These are phyloP conservation scores for Cryphonectria japonica DNA, from an alignment of 2,329 filamentous ascomycete genomes.

Conservation along the genomic window DNA sequence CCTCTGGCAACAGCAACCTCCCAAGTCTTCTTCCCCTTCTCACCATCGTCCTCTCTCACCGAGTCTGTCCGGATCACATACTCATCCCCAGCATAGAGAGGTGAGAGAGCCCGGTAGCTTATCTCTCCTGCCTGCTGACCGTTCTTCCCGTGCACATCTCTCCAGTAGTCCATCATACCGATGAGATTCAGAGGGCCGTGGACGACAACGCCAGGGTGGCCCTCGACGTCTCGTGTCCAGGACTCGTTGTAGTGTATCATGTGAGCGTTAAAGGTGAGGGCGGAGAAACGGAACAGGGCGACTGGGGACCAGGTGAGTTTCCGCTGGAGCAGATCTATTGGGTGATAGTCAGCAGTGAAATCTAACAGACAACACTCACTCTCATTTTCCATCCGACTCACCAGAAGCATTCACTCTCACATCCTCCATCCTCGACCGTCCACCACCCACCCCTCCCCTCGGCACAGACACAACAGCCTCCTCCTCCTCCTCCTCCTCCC, in stretches of 20 bases:
- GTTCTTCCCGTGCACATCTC: conserved; percentile 49
- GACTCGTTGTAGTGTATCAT: conserved; percentile 78
- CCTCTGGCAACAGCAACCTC: conserved; percentile 53
- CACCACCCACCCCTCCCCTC: conserved; percentile 1
- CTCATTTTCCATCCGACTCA: conserved; percentile 4
- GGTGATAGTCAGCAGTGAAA: conserved; percentile 3
- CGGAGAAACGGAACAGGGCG: conserved; percentile 78
- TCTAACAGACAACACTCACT: no score
- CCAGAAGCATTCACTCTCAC: conserved; percentile 15
- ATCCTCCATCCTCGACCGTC: conserved; percentile 20
- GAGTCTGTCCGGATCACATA: conserved; percentile 63
- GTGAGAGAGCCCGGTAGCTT: conserved; percentile 70
- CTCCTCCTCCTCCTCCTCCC: not conserved
- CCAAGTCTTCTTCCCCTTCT: conserved; percentile 38
- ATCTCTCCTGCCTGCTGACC: conserved; percentile 49
- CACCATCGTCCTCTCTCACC: conserved; percentile 42
- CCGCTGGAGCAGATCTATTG: conserved; percentile 29
- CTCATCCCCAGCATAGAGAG: conserved; percentile 69
- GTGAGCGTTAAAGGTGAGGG: conserved; percentile 84
- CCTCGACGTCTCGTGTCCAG: conserved; percentile 68
- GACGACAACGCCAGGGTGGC: conserved; percentile 72
- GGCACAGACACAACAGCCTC: not conserved
- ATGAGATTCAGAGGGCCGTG: conserved; percentile 81
- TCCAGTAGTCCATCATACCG: conserved; percentile 70
- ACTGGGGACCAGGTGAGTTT: conserved; percentile 49